Base-by-base conservation (phyloP, 225 moss, liverwort and hornwort genomes). In the Polytrichum formosum region DNA sequence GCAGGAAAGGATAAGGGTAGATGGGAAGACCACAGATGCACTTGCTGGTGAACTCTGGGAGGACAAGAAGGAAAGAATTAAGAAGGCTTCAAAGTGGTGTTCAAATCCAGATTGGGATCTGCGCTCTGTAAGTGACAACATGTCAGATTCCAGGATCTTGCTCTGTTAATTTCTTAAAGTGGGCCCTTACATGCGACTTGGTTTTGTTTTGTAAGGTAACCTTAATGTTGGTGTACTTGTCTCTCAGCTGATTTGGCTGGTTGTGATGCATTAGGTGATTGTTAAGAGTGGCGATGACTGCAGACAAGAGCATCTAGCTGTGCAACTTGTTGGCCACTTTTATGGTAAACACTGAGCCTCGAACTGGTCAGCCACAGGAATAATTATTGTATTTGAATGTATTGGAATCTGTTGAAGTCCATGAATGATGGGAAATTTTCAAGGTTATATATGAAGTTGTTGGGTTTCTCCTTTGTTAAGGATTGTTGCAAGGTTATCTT, bases 211-310 rank as follows among this genome's bases (percentile, higher is more conserved):
- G 46, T 10, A 13, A 46, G 3, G 46, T 46, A 46, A 16, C 13
- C 16, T 46, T 46, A 16, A 46, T 46, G 46, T 13, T 46, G 46
- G 58, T 22, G 58, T 58, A 58, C 58, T 58, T 23, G 2, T 58
- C 58, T 22, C 13, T 20, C 23, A 58, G 58, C 58, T 58, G 58
- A 58, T 23, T 7, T 58, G 58, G 9, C 68, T 77, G 46, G 56
- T 46, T 68, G 19, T 80, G 75, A 61, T 29, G 54, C 74, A 80
- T 73, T 88, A 98, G 98, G 89, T 98, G 90, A 98, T 98, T 70
- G 98, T 98, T 72, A 98, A 98, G 86, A 98, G 98, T 79, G 98
- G 98, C 81, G 98, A 98, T 79, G 98, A 98, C 75, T 98, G 98
- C 81, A 87, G 98, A 66, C 98, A 98, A 76, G 98, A 98, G 73